Evolutionary conservation across 768 basidiomycete species (phyloP).

Genomic region (Hydnomerulius pinastri): DNA sequence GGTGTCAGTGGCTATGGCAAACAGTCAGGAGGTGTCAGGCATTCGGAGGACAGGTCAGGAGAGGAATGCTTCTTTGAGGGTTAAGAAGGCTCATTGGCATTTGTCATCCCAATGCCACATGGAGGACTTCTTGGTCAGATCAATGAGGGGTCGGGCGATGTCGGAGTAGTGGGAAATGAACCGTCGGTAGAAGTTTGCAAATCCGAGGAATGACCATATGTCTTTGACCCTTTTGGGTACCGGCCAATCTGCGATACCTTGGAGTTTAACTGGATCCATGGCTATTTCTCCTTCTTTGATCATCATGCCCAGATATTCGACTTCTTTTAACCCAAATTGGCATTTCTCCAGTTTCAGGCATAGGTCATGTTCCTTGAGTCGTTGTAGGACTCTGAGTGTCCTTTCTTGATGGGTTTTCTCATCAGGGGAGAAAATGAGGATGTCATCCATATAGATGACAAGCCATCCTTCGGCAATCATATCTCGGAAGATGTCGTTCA

Average conservation of each 20-base stretch:
- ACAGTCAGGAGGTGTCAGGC: constrained; percentile 5
- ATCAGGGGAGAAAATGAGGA: constrained; percentile 22
- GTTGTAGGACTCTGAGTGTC: constrained; percentile 24
- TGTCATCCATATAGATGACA: constrained; percentile 29
- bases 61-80: background rate
- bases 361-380: constrained; percentile 33
- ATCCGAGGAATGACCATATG: too few species aligned
- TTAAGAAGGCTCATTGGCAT: background rate
- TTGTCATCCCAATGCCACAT: background rate
- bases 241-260: constrained; percentile 33
- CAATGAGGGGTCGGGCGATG: constrained; percentile 30
- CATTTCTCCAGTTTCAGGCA: constrained; percentile 36
- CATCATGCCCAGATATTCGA: background rate
- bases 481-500: too few species aligned
- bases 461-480: constrained; percentile 23
- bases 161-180: constrained; percentile 36
- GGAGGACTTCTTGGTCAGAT: background rate
- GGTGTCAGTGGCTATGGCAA: constrained; percentile 3
- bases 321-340: background rate
- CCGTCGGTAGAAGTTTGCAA: constrained; percentile 34
- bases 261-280: constrained; percentile 41
- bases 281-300: too few species aligned
- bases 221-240: constrained; percentile 6
- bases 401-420: constrained; percentile 10
- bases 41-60: background rate